A percentile compares a stretch with the other conserved stretches of the same genome.
These are phyloP conservation scores for Grosmannia serpens DNA, from an alignment of 2,329 filamentous ascomycete genomes.

Conservation along the genomic window DNA sequence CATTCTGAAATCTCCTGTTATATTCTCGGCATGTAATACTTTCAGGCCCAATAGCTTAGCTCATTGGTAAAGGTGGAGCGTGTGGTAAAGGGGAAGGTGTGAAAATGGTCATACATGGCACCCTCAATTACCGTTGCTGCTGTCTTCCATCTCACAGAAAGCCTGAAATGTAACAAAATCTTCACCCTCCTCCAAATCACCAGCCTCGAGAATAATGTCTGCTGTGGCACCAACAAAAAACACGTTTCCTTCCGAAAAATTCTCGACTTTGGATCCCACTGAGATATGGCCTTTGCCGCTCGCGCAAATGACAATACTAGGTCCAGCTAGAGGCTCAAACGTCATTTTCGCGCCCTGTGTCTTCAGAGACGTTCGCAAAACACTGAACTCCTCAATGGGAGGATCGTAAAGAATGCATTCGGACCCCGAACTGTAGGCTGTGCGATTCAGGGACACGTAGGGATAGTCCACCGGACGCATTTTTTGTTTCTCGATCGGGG, in stretches of 20 bases:
- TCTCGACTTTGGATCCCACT: constrained; percentile 70
- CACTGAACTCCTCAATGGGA: constrained; percentile 91
- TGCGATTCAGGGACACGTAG: constrained; percentile 70
- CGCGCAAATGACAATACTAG: constrained; percentile 89
- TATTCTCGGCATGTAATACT: too few species aligned
- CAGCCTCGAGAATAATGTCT: constrained; percentile 66
- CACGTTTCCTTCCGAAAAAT: constrained; percentile 61
- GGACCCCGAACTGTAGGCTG: constrained; percentile 68
- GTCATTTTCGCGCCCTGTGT: constrained; percentile 66
- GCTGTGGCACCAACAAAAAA: constrained; percentile 84
- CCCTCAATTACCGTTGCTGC: constrained; percentile 21
- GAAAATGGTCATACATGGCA: not conserved
- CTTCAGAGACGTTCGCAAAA: constrained; percentile 69
- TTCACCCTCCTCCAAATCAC: constrained; percentile 41
- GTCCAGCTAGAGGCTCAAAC: constrained; percentile 77
- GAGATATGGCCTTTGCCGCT: constrained; percentile 70
- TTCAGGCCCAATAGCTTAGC: too few species aligned
- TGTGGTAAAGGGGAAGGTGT: not conserved
- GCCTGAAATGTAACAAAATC: constrained; percentile 85
- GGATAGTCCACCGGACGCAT: constrained; percentile 79
- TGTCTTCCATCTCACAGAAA: constrained; percentile 69
- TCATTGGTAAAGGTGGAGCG: too few species aligned
- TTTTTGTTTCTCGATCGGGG: constrained; percentile 90
- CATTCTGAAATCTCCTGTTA: too few species aligned
- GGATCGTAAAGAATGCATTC: constrained; percentile 74